Percentiles rank a stretch among this genome's conserved stretches.
Conservation (phyloP, 176 grass and related monocot species). For the Phyllostachys edulis region DNA sequence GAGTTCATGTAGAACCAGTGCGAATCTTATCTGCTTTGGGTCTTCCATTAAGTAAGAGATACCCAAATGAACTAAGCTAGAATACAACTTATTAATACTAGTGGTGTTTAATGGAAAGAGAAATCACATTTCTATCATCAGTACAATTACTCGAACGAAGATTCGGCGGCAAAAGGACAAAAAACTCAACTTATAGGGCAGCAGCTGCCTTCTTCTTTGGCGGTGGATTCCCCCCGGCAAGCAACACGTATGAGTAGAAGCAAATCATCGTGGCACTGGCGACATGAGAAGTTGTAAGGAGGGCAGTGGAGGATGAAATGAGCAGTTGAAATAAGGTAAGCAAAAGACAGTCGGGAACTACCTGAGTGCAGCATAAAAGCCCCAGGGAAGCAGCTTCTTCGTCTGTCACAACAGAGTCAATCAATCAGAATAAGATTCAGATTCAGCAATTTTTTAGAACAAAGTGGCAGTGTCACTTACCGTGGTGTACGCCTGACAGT, state of each 20-base stretch:
- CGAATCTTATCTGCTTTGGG: background rate
- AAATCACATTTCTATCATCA: background rate
- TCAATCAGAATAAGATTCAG: conserved; percentile 21
- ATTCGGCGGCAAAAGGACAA: background rate
- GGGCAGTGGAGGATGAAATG: background rate
- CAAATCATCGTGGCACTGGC: conserved; percentile 70
- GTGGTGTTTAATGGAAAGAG: background rate
- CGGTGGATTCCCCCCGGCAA: conserved; percentile 78
- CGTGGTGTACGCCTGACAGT: conserved; percentile 49
- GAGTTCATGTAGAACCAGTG: background rate
- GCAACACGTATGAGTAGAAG: conserved; percentile 77
- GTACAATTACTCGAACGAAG: background rate
- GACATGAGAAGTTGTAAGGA: conserved; percentile 10
- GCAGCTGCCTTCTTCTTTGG: conserved; percentile 62
- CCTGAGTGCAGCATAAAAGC: conserved; percentile 63
- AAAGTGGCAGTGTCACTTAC: conserved; percentile 40
- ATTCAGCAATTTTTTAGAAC: background rate
- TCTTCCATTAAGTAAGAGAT: background rate
- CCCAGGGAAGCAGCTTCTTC: conserved; percentile 74
- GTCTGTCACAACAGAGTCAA: conserved; percentile 43
- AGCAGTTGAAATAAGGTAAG: background rate
- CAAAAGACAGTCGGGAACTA: conserved; percentile 15
- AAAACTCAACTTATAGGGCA: conserved; percentile 27
- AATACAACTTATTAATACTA: conserved; percentile 6
- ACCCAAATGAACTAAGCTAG: conserved; percentile 1